phyloP scores from a whole-genome alignment of 2,329 filamentous ascomycete genomes.

The Colletotrichum lini region DNA sequence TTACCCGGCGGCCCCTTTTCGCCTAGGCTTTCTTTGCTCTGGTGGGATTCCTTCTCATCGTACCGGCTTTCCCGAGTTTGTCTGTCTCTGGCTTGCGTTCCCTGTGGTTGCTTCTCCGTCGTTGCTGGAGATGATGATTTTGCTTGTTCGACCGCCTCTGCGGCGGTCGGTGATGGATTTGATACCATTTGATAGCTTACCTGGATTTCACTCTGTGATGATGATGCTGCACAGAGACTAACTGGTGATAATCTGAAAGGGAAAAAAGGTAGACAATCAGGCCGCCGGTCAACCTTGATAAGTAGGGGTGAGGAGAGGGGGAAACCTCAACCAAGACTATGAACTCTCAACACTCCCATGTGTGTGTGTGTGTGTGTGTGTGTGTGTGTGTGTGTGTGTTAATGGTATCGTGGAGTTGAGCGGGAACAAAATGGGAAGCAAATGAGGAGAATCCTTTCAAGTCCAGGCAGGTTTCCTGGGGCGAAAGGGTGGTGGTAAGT shows the following conservation, averaged over 20 bases:
- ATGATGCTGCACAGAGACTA: too few relatives aligned
- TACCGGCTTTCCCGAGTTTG: too few relatives aligned
- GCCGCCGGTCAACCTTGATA: background rate
- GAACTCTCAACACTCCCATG: background rate
- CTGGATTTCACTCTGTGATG: too few relatives aligned
- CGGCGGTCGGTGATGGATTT: background rate
- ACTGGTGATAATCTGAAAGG: too few relatives aligned
- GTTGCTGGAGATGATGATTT: background rate
- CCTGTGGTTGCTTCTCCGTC: background rate
- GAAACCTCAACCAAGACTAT: background rate
- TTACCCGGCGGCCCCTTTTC: too few relatives aligned
- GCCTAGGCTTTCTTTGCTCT: too few relatives aligned
- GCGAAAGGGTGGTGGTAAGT: background rate
- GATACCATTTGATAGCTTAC: too few relatives aligned
- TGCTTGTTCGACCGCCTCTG: background rate
- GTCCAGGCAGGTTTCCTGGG: background rate
- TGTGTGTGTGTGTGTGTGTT: too few relatives aligned
- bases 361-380: too few relatives aligned
- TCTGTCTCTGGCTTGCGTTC: too few relatives aligned
- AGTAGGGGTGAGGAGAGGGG: background rate
- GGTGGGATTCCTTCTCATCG: too few relatives aligned
- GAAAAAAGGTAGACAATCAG: too few relatives aligned
- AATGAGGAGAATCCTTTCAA: background rate
- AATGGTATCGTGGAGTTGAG: background rate
- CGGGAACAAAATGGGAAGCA: background rate